Percentiles rank a stretch among this genome's conserved stretches.
Conservation (phyloP, 1,284 basidiomycete genomes). For the Agroathelia rolfsii region DNA sequence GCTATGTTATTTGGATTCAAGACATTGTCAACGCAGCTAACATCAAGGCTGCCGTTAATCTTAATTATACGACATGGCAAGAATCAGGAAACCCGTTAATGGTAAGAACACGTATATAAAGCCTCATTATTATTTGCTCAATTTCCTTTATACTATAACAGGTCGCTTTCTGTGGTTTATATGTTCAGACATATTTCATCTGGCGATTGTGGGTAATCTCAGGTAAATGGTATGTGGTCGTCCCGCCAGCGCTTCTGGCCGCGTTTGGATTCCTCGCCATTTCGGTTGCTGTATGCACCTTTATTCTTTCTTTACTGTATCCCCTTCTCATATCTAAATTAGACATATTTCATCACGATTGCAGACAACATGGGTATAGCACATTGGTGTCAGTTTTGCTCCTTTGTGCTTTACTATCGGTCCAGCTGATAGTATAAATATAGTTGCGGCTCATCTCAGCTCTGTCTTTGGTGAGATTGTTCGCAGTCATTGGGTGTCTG, state of each 20-base stretch:
- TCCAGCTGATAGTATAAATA: background rate
- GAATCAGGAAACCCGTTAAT: conserved; percentile 20
- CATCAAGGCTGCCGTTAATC: conserved; percentile 19
- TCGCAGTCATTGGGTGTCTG: background rate
- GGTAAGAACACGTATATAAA: conserved; percentile 12
- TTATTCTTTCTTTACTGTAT: background rate
- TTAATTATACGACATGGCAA: conserved; percentile 25
- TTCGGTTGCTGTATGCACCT: conserved; percentile 17
- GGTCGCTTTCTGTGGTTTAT: conserved; percentile 23
- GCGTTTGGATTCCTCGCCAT: conserved; percentile 19
- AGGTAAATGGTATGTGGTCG: conserved; percentile 13
- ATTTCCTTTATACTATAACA: conserved; percentile 6
- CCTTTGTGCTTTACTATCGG: too few relatives aligned
- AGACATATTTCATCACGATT: conserved; percentile 16
- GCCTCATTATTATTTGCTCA: conserved; percentile 1
- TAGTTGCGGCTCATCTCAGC: conserved; percentile 23
- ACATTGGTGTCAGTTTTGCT: conserved; percentile 21
- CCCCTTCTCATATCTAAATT: background rate
- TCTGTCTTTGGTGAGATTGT: conserved; percentile 21
- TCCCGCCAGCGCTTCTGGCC: conserved; percentile 15
- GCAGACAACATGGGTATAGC: conserved; percentile 13
- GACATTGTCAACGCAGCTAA: conserved; percentile 20
- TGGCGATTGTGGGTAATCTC: conserved; percentile 21
- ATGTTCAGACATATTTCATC: conserved; percentile 23
- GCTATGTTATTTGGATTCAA: conserved; percentile 22